A percentile compares a stretch with the other conserved stretches of the same genome.
phyloP scores from a whole-genome alignment of 2,329 filamentous ascomycete genomes.

The Fusarium xyrophilum region DNA sequence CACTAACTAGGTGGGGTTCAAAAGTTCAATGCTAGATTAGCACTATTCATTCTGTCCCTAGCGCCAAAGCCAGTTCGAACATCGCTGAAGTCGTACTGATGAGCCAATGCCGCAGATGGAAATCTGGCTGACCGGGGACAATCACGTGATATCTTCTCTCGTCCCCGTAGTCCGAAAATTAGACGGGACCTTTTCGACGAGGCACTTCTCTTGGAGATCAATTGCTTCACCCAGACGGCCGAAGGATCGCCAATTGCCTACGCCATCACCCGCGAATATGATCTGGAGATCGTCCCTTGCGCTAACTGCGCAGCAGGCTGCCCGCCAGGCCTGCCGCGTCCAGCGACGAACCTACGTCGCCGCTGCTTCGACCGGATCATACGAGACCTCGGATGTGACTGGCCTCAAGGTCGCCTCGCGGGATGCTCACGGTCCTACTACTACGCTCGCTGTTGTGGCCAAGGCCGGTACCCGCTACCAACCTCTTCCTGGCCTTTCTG shows the following conservation, averaged over 20 bases:
- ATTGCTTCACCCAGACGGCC: slow-evolving; percentile 52
- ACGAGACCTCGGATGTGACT: slow-evolving; percentile 83
- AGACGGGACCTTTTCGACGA: slow-evolving; percentile 53
- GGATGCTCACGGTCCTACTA: slow-evolving; percentile 86
- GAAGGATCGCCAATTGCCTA: slow-evolving; percentile 60
- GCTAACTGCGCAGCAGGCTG: slow-evolving; percentile 64
- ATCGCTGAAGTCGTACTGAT: slow-evolving; percentile 24
- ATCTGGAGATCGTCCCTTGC: slow-evolving; percentile 67
- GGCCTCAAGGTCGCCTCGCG: slow-evolving; percentile 93
- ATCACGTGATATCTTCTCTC: slow-evolving; percentile 48
- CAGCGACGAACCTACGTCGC: slow-evolving; percentile 65
- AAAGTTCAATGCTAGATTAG: not conserved
- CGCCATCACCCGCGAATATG: slow-evolving; percentile 65
- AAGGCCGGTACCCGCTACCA: slow-evolving; percentile 96
- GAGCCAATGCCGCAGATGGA: slow-evolving; percentile 40
- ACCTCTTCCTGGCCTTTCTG: slow-evolving; percentile 84
- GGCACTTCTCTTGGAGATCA: slow-evolving; percentile 52
- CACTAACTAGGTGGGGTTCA: slow-evolving; percentile 33
- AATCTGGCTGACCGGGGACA: slow-evolving; percentile 41
- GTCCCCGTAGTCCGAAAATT: slow-evolving; percentile 51
- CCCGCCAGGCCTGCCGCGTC: slow-evolving; percentile 65
- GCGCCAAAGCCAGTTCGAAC: slow-evolving; percentile 3
- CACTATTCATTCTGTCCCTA: slow-evolving; percentile 24
- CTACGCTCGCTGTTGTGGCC: slow-evolving; percentile 87
- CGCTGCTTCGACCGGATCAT: slow-evolving; percentile 74